These are phyloP conservation scores for Cnidoscolus chayamansa DNA, from an alignment of 441 rosid species.

Conservation along the genomic window DNA sequence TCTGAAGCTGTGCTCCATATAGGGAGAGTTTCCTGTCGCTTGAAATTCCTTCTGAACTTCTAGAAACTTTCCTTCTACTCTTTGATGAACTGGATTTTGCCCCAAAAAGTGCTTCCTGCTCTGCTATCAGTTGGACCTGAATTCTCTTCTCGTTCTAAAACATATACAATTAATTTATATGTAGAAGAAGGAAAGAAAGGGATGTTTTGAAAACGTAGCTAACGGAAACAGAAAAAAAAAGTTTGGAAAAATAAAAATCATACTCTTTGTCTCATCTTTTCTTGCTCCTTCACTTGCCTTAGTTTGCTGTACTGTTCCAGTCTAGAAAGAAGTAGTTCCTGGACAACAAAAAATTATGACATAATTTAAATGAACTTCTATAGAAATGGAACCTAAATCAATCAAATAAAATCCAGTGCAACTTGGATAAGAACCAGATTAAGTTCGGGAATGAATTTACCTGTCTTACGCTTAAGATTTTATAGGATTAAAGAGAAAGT, in stretches of 20 bases:
- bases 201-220: not conserved
- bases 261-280: conserved; percentile 68
- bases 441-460: not conserved
- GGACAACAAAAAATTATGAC: not conserved
- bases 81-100: conserved; percentile 74
- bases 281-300: conserved; percentile 65
- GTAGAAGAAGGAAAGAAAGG: not conserved
- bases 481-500: conserved; percentile 5
- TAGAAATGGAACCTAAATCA: conserved; percentile 7
- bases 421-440: not conserved
- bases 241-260: conserved; percentile 11
- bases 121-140: conserved; percentile 68
- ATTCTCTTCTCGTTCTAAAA: conserved; percentile 75
- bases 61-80: conserved; percentile 54
- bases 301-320: conserved; percentile 61
- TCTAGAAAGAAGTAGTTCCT: conserved; percentile 66
- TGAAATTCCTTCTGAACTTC: conserved; percentile 43
- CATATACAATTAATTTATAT: not conserved
- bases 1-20: conserved; percentile 71
- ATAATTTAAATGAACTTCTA: not conserved
- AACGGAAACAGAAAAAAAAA: not conserved
- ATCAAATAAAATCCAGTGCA: not conserved
- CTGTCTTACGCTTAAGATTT: no score
- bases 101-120: conserved; percentile 69
- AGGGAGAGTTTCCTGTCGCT: conserved; percentile 58